These are phyloP conservation scores for Aspergillus sp. DNA, from an alignment of 2,329 filamentous ascomycete genomes.

Conservation along the genomic window DNA sequence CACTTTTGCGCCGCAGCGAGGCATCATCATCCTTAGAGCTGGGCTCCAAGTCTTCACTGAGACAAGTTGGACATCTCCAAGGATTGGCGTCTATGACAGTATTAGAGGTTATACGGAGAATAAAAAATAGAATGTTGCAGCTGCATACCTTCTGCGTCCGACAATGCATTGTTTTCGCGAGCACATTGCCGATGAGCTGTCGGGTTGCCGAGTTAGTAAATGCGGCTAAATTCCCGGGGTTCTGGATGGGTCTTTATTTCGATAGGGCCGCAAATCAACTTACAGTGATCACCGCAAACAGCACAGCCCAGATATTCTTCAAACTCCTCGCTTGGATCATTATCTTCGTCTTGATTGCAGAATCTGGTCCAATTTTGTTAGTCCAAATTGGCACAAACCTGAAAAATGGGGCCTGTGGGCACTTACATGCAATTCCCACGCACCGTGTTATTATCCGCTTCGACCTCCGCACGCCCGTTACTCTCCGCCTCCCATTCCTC, in stretches of 20 bases:
- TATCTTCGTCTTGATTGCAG: slow-evolving; percentile 78
- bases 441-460: slow-evolving; percentile 4
- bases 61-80: slow-evolving; percentile 64
- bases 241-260: slow-evolving; percentile 31
- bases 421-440: slow-evolving; percentile 14
- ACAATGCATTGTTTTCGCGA: slow-evolving; percentile 65
- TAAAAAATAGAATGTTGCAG: neutral
- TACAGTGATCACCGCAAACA: slow-evolving; percentile 80
- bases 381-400: slow-evolving; percentile 13
- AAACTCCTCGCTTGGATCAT: slow-evolving; percentile 78
- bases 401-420: neutral
- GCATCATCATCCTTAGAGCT: slow-evolving; percentile 23
- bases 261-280: slow-evolving; percentile 42
- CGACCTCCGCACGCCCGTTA: slow-evolving; percentile 40
- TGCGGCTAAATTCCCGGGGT: slow-evolving; percentile 20
- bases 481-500: slow-evolving; percentile 52
- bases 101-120: slow-evolving; percentile 1
- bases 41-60: slow-evolving; percentile 43
- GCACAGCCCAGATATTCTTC: slow-evolving; percentile 76
- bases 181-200: slow-evolving; percentile 91
- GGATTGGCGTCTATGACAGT: slow-evolving; percentile 50
- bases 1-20: slow-evolving; percentile 51
- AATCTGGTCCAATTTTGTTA: slow-evolving; percentile 59
- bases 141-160: slow-evolving; percentile 60
- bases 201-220: slow-evolving; percentile 46